Evolutionary conservation across 2,329 filamentous ascomycete genomes (phyloP).

Genomic region (Pseudogymnoascus sp.): DNA sequence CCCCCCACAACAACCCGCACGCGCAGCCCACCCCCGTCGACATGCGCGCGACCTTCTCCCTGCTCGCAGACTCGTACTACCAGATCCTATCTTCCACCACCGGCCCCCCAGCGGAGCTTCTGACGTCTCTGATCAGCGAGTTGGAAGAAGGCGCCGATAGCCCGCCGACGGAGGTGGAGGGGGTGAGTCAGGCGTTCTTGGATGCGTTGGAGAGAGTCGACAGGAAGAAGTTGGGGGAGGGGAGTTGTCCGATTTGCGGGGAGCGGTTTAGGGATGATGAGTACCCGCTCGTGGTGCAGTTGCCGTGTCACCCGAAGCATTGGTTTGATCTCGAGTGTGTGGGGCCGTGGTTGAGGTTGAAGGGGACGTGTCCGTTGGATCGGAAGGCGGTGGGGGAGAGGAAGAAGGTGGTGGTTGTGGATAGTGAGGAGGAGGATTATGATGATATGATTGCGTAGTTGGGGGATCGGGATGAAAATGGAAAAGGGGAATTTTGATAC

Average conservation of each 20-base stretch:
- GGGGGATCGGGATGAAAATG: conserved; percentile 5
- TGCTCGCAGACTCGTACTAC: conserved; percentile 45
- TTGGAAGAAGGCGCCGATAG: conserved; percentile 44
- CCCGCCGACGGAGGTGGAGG: conserved; percentile 43
- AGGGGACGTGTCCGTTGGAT: conserved; percentile 58
- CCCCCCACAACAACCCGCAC: conserved; percentile 44
- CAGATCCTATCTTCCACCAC: conserved; percentile 37
- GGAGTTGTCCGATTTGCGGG: conserved; percentile 57
- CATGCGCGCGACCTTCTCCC: conserved; percentile 47
- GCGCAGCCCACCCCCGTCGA: conserved; percentile 53
- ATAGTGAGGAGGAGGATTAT: conserved; percentile 45
- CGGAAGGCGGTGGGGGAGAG: conserved; percentile 52
- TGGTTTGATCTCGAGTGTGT: conserved; percentile 61
- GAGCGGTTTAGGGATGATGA: conserved; percentile 53
- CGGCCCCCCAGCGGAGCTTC: conserved; percentile 36
- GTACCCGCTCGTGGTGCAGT: conserved; percentile 55
- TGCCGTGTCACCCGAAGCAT: conserved; percentile 53
- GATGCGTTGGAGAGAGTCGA: conserved; percentile 52
- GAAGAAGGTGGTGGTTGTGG: conserved; percentile 34
- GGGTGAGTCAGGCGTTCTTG: conserved; percentile 51
- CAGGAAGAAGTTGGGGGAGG: conserved; percentile 38
- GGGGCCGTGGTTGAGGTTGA: conserved; percentile 54
- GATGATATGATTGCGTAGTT: conserved; percentile 38
- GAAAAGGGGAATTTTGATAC: background rate
- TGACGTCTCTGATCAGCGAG: conserved; percentile 39